Conservation (phyloP, 2,329 filamentous ascomycete genomes). For the Aspergillus sp. region DNA sequence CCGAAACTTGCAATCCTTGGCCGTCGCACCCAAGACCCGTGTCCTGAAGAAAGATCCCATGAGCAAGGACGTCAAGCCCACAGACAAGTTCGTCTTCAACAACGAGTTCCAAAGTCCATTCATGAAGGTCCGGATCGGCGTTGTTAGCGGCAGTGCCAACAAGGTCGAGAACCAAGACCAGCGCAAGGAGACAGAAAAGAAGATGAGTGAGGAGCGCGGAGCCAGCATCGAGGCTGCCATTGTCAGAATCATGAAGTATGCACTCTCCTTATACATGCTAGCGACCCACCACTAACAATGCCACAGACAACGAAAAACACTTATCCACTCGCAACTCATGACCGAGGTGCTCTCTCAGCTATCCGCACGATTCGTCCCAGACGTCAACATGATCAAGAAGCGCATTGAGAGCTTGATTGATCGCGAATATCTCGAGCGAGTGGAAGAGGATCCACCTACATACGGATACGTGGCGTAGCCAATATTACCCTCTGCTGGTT, state of each 20-base stretch:
- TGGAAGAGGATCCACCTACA: conserved; percentile 46
- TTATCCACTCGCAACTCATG: conserved; percentile 52
- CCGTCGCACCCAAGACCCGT: conserved; percentile 78
- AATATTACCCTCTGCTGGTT: background rate
- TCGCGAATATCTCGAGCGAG: conserved; percentile 53
- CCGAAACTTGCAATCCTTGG: conserved; percentile 76
- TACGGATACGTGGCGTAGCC: conserved; percentile 48
- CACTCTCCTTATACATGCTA: no score
- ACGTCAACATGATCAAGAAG: conserved; percentile 56
- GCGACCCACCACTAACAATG: background rate
- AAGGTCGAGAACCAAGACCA: conserved; percentile 76
- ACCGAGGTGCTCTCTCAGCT: conserved; percentile 54
- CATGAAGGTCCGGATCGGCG: conserved; percentile 84
- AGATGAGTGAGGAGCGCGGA: conserved; percentile 52
- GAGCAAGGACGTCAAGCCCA: conserved; percentile 72
- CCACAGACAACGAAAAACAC: conserved; percentile 50
- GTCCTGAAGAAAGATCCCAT: conserved; percentile 79
- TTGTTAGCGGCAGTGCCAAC: conserved; percentile 73
- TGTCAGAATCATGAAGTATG: conserved; percentile 50
- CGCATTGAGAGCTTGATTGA: conserved; percentile 57
- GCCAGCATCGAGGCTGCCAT: conserved; percentile 55
- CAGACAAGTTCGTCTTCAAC: conserved; percentile 83
- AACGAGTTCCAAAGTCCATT: conserved; percentile 77
- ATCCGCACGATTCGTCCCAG: conserved; percentile 51
- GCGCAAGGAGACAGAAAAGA: conserved; percentile 53